These are phyloP conservation scores for Rhinocladiella similis DNA, from an alignment of 2,329 filamentous ascomycete genomes.

Conservation along the genomic window DNA sequence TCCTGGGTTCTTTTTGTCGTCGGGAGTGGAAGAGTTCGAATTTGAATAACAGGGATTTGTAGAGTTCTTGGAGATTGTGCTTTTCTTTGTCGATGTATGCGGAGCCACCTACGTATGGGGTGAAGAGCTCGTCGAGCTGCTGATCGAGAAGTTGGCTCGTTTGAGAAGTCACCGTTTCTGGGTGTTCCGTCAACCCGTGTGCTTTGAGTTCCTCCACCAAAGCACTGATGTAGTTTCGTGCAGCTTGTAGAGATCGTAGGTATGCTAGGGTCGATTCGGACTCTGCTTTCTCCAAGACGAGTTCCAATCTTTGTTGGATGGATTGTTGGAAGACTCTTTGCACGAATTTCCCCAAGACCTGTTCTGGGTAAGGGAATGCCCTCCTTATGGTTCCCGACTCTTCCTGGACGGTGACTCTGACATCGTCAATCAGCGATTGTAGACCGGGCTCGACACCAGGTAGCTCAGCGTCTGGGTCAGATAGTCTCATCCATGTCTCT, in stretches of 20 bases:
- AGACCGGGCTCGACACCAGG: conserved; percentile 89
- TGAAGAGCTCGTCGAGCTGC: conserved; percentile 66
- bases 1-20: conserved; percentile 82
- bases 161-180: conserved; percentile 83
- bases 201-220: conserved; percentile 91
- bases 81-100: conserved; percentile 67
- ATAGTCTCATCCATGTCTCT: conserved; percentile 85
- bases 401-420: conserved; percentile 92
- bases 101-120: conserved; percentile 65
- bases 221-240: conserved; percentile 81
- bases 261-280: conserved; percentile 91
- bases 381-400: conserved; percentile 96
- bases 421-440: conserved; percentile 89
- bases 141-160: conserved; percentile 71
- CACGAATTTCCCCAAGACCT: conserved; percentile 87
- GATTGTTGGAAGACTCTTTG: conserved; percentile 98
- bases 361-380: conserved; percentile 94
- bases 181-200: conserved; percentile 92
- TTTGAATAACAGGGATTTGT: conserved; percentile 91
- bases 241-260: conserved; percentile 84
- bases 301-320: conserved; percentile 91
- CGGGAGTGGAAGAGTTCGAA: conserved; percentile 86
- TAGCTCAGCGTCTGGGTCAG: conserved; percentile 89
- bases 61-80: conserved; percentile 72
- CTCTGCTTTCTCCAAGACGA: conserved; percentile 92